phyloP scores from a whole-genome alignment of 768 basidiomycete species.

The Boletus subcaerulescens region DNA sequence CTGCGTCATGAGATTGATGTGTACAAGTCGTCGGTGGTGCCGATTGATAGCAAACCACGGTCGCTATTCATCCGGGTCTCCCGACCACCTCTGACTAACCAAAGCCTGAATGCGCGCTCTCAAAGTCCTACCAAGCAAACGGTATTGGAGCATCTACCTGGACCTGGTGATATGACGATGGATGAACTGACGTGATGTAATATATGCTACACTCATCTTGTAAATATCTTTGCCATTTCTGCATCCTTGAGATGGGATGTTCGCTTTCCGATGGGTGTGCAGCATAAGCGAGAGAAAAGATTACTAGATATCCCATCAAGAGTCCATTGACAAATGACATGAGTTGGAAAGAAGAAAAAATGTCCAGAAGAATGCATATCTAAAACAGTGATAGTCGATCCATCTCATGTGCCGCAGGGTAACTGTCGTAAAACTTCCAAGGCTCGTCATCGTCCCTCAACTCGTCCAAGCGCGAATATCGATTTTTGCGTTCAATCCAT shows the following conservation, averaged over 20 bases:
- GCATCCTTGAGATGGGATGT: too few relatives aligned
- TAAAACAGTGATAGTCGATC: constrained; percentile 7
- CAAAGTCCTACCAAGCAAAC: constrained; percentile 14
- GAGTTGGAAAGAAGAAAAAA: not conserved
- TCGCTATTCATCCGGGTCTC: constrained; percentile 47
- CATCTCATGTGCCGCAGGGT: constrained; percentile 15
- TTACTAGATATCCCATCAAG: not conserved
- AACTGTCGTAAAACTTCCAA: constrained; percentile 27
- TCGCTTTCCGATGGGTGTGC: too few relatives aligned
- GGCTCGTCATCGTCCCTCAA: constrained; percentile 31
- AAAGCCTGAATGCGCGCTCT: constrained; percentile 36
- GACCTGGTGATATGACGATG: constrained; percentile 49
- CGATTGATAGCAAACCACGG: constrained; percentile 48
- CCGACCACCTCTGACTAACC: constrained; percentile 45
- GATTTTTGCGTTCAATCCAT: constrained; percentile 14
- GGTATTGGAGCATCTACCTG: constrained; percentile 34
- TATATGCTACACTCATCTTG: constrained; percentile 16
- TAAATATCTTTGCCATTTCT: not conserved
- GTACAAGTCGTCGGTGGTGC: constrained; percentile 58
- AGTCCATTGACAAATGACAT: not conserved
- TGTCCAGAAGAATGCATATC: not conserved
- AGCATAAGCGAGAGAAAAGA: too few relatives aligned
- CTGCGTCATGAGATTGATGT: constrained; percentile 53
- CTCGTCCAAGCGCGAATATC: constrained; percentile 25
- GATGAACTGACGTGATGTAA: constrained; percentile 40